phyloP scores from a whole-genome alignment of 176 grass and related monocot genomes.

The Avena eriantha region DNA sequence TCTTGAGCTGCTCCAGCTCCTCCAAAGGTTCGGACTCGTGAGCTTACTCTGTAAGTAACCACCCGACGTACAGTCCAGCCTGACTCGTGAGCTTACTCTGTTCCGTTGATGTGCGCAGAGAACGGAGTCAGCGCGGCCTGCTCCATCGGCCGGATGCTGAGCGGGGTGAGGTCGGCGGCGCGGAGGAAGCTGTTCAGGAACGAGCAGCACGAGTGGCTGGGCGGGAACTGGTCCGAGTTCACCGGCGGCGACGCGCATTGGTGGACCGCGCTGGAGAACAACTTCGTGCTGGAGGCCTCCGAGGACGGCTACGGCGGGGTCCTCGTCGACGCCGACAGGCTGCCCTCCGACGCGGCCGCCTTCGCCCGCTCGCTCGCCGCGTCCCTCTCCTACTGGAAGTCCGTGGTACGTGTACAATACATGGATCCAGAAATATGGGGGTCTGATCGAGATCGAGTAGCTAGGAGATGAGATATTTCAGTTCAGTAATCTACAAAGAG shows the following conservation, averaged over 20 bases:
- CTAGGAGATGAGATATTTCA: background rate
- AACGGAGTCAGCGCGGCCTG: slow-evolving; percentile 48
- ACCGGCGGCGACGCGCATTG: slow-evolving; percentile 15
- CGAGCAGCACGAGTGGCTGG: slow-evolving; percentile 42
- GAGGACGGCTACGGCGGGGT: slow-evolving; percentile 97
- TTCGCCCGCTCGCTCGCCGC: slow-evolving; percentile 63
- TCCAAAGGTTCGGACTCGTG: slow-evolving; percentile 30
- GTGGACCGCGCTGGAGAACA: slow-evolving; percentile 58
- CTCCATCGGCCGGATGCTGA: slow-evolving; percentile 55
- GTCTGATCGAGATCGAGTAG: background rate
- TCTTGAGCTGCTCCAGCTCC: slow-evolving; percentile 44
- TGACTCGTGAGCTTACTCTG: background rate
- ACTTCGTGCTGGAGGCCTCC: slow-evolving; percentile 62
- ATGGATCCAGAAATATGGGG: background rate
- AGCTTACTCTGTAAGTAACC: background rate
- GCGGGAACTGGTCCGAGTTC: slow-evolving; percentile 26
- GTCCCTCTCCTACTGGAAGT: slow-evolving; percentile 84
- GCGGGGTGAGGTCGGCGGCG: slow-evolving; percentile 52
- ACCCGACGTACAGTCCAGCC: background rate
- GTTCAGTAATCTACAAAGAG: background rate
- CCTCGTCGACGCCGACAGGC: slow-evolving; percentile 65
- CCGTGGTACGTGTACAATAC: slow-evolving; percentile 27
- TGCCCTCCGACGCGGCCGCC: slow-evolving; percentile 54
- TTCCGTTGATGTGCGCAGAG: slow-evolving; percentile 8
- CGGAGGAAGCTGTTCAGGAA: slow-evolving; percentile 47